These are phyloP conservation scores for Gonapodya prolifera DNA, from an alignment of 192 early-diverging fungal genomes.

Conservation along the genomic window DNA sequence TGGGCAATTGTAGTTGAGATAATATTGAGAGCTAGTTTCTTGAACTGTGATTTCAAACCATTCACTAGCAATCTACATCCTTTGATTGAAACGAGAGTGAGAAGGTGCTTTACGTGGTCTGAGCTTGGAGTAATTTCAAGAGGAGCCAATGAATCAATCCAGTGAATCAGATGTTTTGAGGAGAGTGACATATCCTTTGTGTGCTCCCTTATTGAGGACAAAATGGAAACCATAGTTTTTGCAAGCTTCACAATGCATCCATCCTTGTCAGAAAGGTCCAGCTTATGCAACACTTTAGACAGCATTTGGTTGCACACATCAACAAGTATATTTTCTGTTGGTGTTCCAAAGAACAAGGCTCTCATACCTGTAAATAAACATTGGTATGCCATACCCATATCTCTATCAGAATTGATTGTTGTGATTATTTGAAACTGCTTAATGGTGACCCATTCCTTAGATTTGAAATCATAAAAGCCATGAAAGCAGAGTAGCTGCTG, in stretches of 20 bases:
- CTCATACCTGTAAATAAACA: not conserved
- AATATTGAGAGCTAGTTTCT: too few relatives aligned
- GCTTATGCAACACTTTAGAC: not conserved
- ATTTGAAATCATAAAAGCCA: constrained; percentile 53
- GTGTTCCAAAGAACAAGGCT: not conserved
- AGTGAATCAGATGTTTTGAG: not conserved
- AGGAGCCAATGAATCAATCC: not conserved
- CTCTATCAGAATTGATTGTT: not conserved
- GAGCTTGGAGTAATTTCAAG: too few relatives aligned
- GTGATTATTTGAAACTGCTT: not conserved
- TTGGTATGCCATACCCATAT: not conserved
- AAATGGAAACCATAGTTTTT: not conserved
- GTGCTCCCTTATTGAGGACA: not conserved
- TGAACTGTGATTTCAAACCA: too few relatives aligned
- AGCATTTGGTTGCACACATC: not conserved
- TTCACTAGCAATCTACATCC: too few relatives aligned
- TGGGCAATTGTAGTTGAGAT: too few relatives aligned
- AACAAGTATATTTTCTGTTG: not conserved
- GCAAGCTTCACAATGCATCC: not conserved
- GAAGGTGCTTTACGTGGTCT: too few relatives aligned
- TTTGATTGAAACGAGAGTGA: too few relatives aligned
- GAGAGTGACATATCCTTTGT: not conserved
- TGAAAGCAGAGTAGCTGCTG: constrained; percentile 88
- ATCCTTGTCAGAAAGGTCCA: not conserved
- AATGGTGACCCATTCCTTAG: not conserved